A percentile compares a stretch with the other conserved stretches of the same genome.
phyloP scores from a whole-genome alignment of 1,284 basidiomycete genomes.

The Coniferiporia sulphurascens region DNA sequence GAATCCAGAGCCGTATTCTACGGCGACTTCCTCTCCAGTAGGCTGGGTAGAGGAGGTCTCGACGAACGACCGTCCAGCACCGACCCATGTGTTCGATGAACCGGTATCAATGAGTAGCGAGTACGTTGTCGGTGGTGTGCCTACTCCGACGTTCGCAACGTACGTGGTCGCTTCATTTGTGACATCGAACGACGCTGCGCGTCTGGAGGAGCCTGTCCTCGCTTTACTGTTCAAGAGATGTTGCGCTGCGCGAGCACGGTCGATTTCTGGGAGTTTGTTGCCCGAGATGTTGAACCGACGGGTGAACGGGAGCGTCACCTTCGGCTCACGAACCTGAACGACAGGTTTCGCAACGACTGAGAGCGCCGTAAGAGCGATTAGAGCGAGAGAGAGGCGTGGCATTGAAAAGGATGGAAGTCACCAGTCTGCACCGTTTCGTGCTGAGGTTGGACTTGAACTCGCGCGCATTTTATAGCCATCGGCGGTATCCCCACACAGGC shows the following conservation, averaged over 20 bases:
- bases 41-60: constrained; percentile 12
- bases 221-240: background rate
- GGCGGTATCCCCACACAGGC: background rate
- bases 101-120: constrained; percentile 21
- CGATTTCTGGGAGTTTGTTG: constrained; percentile 10
- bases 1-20: constrained; percentile 19
- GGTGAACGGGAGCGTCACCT: constrained; percentile 13
- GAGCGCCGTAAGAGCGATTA: background rate
- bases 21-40: constrained; percentile 14
- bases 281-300: constrained; percentile 9
- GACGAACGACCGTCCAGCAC: constrained; percentile 17
- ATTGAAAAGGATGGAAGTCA: background rate
- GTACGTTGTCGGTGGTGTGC: constrained; percentile 19
- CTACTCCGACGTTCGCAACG: constrained; percentile 18
- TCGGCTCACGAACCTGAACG: constrained; percentile 14
- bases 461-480: background rate
- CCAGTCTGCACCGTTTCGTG: background rate
- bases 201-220: background rate
- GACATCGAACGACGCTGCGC: constrained; percentile 10
- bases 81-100: constrained; percentile 22
- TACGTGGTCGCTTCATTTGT: constrained; percentile 14
- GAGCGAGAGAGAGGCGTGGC: background rate
- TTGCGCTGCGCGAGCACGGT: constrained; percentile 9
- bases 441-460: background rate
- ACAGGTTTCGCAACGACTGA: background rate